phyloP scores from a whole-genome alignment of 345 rosid species.

The Gossypium bickii region DNA sequence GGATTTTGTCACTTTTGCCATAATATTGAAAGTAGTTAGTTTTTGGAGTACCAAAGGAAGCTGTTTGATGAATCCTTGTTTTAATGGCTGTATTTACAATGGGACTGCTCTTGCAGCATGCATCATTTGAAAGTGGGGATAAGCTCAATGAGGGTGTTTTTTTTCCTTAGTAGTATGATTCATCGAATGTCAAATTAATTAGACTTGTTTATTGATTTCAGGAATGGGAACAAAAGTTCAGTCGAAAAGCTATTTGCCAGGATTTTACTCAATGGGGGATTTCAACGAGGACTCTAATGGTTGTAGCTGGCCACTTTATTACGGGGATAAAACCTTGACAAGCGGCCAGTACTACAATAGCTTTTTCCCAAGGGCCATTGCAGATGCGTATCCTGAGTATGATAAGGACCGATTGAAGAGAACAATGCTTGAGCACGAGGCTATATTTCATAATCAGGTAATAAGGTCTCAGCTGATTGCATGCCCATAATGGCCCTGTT shows the following conservation, averaged over 20 bases:
- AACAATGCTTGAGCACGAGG: conserved; percentile 84
- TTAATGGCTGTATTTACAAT: too few relatives aligned
- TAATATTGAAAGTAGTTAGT: too few relatives aligned
- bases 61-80: too few relatives aligned
- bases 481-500: neutral
- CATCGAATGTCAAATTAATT: neutral
- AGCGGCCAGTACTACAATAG: conserved; percentile 51
- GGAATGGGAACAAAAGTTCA: conserved; percentile 82
- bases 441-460: conserved; percentile 81
- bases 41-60: too few relatives aligned
- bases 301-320: conserved; percentile 54
- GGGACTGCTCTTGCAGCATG: too few relatives aligned
- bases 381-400: conserved; percentile 42
- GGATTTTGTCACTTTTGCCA: neutral
- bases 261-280: conserved; percentile 65
- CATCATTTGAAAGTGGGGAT: too few relatives aligned
- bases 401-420: conserved; percentile 62
- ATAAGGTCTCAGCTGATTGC: neutral
- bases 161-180: neutral
- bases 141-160: too few relatives aligned
- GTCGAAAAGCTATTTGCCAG: conserved; percentile 59
- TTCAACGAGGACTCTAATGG: conserved; percentile 57
- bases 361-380: conserved; percentile 34
- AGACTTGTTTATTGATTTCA: conserved; percentile 25
- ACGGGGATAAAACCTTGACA: conserved; percentile 41